Conservation (phyloP, 257 asterid species). For the Scutellaria baicalensis region DNA sequence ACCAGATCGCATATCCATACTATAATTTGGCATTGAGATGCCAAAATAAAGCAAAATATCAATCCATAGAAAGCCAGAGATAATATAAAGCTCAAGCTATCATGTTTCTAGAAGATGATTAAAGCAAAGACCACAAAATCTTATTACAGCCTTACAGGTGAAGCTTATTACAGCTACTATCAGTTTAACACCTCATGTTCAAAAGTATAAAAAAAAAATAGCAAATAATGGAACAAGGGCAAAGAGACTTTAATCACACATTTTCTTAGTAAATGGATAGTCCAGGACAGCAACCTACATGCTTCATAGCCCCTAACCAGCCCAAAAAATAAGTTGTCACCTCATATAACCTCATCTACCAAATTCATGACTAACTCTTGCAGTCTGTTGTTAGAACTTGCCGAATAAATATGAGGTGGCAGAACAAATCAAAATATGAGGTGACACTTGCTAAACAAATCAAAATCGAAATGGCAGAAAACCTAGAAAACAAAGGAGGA, state of each 20-base stretch:
- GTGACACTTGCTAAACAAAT: no score
- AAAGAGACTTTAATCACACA: neutral
- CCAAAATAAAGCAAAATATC: neutral
- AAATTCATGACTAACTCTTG: neutral
- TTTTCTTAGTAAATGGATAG: neutral
- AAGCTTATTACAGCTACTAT: neutral
- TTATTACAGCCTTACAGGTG: neutral
- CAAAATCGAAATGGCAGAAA: no score
- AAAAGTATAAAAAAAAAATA: neutral
- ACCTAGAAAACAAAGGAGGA: no score
- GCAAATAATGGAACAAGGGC: neutral
- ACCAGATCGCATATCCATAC: no score
- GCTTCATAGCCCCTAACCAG: neutral
- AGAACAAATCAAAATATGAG: no score
- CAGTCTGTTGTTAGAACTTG: no score
- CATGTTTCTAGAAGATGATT: neutral
- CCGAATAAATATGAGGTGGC: no score
- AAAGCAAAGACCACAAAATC: neutral
- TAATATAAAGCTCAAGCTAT: neutral
- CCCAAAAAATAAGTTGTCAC: neutral
- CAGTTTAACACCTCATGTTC: neutral
- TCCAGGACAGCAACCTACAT: neutral
- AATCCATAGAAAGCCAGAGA: neutral
- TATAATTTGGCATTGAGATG: no score
- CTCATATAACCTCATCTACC: neutral